These are phyloP conservation scores for Populus trichocarpa DNA, from an alignment of 441 rosid species.

Conservation along the genomic window DNA sequence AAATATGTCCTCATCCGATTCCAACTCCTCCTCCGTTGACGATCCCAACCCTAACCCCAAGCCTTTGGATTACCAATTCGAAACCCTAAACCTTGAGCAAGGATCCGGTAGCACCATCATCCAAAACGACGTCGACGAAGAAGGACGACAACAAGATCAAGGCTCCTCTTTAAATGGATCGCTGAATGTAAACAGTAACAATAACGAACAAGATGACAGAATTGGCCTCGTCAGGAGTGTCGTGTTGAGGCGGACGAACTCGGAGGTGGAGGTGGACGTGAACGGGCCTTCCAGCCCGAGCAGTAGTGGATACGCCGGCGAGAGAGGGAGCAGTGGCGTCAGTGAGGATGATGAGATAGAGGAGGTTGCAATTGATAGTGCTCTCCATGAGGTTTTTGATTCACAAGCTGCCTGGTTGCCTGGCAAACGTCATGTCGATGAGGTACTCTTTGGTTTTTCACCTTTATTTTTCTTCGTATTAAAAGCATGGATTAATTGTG, in stretches of 20 bases:
- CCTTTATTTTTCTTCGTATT: neutral
- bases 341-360: slow-evolving; percentile 60
- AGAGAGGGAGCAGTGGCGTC: slow-evolving; percentile 78
- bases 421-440: slow-evolving; percentile 86
- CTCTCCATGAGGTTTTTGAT: slow-evolving; percentile 30
- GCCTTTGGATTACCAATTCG: slow-evolving; percentile 34
- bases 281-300: slow-evolving; percentile 72
- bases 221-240: neutral
- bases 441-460: slow-evolving; percentile 43
- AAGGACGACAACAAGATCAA: neutral
- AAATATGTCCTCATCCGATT: slow-evolving; percentile 27
- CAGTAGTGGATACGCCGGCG: slow-evolving; percentile 94
- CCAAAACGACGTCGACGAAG: neutral
- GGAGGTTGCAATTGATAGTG: slow-evolving; percentile 39
- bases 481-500: neutral
- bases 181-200: slow-evolving; percentile 17
- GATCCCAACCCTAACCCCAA: slow-evolving; percentile 30
- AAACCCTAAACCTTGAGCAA: neutral
- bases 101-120: slow-evolving; percentile 1
- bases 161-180: slow-evolving; percentile 20
- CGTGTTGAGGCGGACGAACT: slow-evolving; percentile 33
- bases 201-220: neutral
- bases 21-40: slow-evolving; percentile 14
- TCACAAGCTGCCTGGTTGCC: slow-evolving; percentile 67
- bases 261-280: slow-evolving; percentile 55